These are phyloP conservation scores for Penicillium cataractarum DNA, from an alignment of 495 filamentous ascomycete species.

Conservation along the genomic window DNA sequence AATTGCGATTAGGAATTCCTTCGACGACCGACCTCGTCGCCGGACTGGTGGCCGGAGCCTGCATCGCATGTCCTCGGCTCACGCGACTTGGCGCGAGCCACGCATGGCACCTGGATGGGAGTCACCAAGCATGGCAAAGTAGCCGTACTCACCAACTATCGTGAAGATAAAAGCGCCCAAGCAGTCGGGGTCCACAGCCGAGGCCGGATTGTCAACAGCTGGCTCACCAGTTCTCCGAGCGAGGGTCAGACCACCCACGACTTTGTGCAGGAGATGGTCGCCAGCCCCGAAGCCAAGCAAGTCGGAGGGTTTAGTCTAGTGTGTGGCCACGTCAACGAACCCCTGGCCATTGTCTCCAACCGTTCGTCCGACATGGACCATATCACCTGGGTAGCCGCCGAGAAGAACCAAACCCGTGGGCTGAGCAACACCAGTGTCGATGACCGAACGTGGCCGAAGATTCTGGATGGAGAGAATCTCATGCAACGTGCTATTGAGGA, in stretches of 20 bases:
- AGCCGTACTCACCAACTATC: constrained; percentile 93
- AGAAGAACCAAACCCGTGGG: constrained; percentile 68
- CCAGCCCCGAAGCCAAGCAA: constrained; percentile 47
- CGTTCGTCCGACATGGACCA: constrained; percentile 63
- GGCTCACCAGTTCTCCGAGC: constrained; percentile 58
- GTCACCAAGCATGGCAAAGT: constrained; percentile 83
- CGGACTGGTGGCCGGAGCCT: constrained; percentile 78
- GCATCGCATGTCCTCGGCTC: constrained; percentile 65
- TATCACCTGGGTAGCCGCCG: constrained; percentile 67
- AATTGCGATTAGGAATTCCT: constrained; percentile 71
- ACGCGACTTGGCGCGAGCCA: constrained; percentile 66
- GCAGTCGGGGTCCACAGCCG: constrained; percentile 68
- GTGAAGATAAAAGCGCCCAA: constrained; percentile 60
- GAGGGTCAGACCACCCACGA: constrained; percentile 49
- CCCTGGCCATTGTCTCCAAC: constrained; percentile 87
- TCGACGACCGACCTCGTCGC: constrained; percentile 78
- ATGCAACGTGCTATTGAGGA: constrained; percentile 49
- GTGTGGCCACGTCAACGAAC: constrained; percentile 78
- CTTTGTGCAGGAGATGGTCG: constrained; percentile 72
- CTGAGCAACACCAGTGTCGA: constrained; percentile 85
- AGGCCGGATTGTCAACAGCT: constrained; percentile 85
- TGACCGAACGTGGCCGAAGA: constrained; percentile 81
- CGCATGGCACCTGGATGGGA: constrained; percentile 90
- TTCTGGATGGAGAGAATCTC: constrained; percentile 59
- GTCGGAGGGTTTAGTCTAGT: constrained; percentile 94